Conservation (phyloP, 23 red algal species). For the Rhodosorus marinus region DNA sequence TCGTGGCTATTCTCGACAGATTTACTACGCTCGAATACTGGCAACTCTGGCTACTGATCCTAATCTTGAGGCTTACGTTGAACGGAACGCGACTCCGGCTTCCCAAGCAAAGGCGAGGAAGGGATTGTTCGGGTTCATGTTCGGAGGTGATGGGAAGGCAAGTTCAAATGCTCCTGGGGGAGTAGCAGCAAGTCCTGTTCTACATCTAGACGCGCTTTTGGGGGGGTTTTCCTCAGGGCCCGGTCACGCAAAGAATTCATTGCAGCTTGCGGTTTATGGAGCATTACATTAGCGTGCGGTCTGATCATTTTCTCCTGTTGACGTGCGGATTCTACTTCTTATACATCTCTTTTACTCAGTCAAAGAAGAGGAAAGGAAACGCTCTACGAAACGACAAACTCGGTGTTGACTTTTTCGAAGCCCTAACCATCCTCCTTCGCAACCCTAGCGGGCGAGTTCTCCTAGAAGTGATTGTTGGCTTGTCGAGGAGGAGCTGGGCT, state of each 20-base stretch:
- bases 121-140: not conserved
- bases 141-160: not conserved
- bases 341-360: too few relatives aligned
- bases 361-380: not conserved
- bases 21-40: constrained; percentile 39
- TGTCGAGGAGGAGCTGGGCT: constrained; percentile 41
- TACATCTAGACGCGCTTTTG: too few relatives aligned
- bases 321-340: too few relatives aligned
- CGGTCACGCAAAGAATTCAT: too few relatives aligned
- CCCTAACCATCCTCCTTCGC: constrained; percentile 32
- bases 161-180: too few relatives aligned
- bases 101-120: not conserved
- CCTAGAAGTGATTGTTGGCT: constrained; percentile 33
- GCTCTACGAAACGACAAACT: constrained; percentile 17
- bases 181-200: too few relatives aligned
- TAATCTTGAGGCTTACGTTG: constrained; percentile 17
- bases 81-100: constrained; percentile 13
- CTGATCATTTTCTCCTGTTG: too few relatives aligned
- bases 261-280: too few relatives aligned
- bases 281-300: too few relatives aligned
- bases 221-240: not conserved
- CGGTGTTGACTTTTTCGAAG: constrained; percentile 54
- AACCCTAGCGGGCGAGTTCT: constrained; percentile 57
- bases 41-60: constrained; percentile 36
- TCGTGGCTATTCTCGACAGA: too few relatives aligned